These are phyloP conservation scores for Nosema bombycis DNA, from an alignment of 371 early-diverging fungal genomes.

Conservation along the genomic window DNA sequence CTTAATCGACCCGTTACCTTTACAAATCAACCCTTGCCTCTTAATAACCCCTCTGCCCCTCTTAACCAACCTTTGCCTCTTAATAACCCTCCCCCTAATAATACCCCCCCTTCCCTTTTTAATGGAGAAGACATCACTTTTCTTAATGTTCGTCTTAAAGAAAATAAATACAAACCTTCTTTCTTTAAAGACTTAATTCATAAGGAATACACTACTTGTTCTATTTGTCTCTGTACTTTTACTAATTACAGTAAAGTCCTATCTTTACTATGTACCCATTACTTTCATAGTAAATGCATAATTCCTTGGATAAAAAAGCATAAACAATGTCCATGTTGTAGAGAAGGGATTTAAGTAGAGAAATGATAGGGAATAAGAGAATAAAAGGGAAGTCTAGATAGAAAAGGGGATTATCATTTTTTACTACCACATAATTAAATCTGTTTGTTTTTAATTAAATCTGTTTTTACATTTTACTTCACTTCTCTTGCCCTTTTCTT, in stretches of 20 bases:
- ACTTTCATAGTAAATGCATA: neutral
- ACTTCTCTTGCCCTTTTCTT: conserved; percentile 34
- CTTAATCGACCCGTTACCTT: no score
- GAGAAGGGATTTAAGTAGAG: neutral
- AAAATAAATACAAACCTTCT: conserved; percentile 1
- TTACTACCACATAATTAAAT: neutral
- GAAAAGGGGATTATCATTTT: neutral
- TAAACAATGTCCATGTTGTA: neutral
- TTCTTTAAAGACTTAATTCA: conserved; percentile 6
- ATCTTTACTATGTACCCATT: neutral
- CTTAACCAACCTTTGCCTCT: no score
- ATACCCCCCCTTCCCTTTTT: no score
- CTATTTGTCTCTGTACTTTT: neutral
- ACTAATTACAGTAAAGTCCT: neutral
- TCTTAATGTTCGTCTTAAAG: no score
- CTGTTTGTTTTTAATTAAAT: neutral
- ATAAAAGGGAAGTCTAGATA: neutral
- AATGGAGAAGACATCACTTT: no score
- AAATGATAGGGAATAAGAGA: no score
- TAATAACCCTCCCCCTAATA: no score
- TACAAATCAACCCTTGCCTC: no score
- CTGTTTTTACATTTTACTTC: neutral
- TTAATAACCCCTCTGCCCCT: no score
- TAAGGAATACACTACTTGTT: neutral
- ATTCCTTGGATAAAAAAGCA: neutral